Percentiles rank a stretch among this genome's conserved stretches.
These are phyloP conservation scores for Jaltomata sinuosa DNA, from an alignment of 257 asterid species.

Conservation along the genomic window DNA sequence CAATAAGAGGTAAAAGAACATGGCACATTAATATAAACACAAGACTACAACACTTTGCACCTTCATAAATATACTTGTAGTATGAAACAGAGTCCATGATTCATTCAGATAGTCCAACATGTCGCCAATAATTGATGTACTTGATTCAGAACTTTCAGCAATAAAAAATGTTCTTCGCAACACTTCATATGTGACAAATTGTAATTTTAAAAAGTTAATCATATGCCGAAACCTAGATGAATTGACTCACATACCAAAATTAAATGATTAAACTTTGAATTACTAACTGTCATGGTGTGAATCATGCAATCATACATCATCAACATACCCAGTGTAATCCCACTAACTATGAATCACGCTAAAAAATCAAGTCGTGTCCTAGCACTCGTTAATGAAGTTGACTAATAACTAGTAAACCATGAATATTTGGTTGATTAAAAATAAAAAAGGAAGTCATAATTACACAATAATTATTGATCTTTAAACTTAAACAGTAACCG, in stretches of 20 bases:
- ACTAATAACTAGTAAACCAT: too few relatives aligned
- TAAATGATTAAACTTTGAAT: background rate
- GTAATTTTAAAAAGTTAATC: background rate
- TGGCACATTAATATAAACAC: background rate
- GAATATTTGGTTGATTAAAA: too few relatives aligned
- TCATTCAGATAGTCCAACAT: slow-evolving; percentile 89
- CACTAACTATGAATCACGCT: too few relatives aligned
- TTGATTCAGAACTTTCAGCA: slow-evolving; percentile 20
- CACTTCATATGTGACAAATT: background rate
- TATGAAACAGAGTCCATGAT: slow-evolving; percentile 98
- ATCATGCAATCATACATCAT: background rate
- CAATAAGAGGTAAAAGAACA: background rate
- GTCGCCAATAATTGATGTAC: slow-evolving; percentile 64
- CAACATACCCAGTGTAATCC: too few relatives aligned
- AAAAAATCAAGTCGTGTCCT: too few relatives aligned
- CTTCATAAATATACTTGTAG: slow-evolving; percentile 52
- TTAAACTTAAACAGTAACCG: too few relatives aligned
- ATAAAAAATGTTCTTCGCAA: background rate
- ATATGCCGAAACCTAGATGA: background rate
- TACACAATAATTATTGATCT: too few relatives aligned
- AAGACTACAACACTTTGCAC: background rate
- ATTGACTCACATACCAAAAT: background rate
- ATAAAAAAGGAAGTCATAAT: too few relatives aligned
- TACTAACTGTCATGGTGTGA: background rate
- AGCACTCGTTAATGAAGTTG: too few relatives aligned